Evolutionary conservation across 1,139 yeast species (phyloP), one percentile per base, ranked within the genome.

Genomic region (Insectozyma bohioensis): DNA sequence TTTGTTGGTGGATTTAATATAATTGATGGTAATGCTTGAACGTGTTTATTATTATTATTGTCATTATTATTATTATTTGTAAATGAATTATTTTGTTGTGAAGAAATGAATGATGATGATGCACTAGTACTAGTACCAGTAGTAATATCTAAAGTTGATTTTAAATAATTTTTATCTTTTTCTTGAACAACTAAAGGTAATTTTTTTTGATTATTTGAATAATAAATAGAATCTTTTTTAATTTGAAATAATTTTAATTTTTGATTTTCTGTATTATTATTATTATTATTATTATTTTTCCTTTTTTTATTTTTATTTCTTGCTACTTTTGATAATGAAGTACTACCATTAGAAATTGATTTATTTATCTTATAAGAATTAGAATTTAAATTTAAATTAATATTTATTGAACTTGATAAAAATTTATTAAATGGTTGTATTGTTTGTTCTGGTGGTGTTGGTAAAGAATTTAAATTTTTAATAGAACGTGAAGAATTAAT

Each of bases 181-280:
- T 34, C 34, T 12, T 34, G 17, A 20, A 29, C 36, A 10, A 39
- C 29, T 25, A 43, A 40, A 3, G 50, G 50, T 22, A 46, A 39
- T 25, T 39, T 42, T 25, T 33, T 34, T 22, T 30, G 33, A 6
- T 24, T 46, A 4, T 34, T 24, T 12, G 48, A 34, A 42, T 59
- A 62, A 42, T 49, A 58, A 12, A 56, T 49, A 14, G 63, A 56
- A 29, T 47, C 42, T 36, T 57, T 61, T 40, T 58, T 64, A 31
- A 65, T 61, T 33, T 62, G 56, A 40, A 56, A 65, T 33, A 65
- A 50, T 39, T 56, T 56, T 34, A 65, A 54, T 34, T 52, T 56
- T 31, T 42, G 46, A 5, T 28, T 31, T 19, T 32, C 36, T 12
- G 33, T 43, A 20, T 36, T 34, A 12, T 10, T 21, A 28, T 51